Evolutionary conservation across 768 basidiomycete species (phyloP), one percentile per base, ranked within the genome.

Genomic region (Suillus spraguei): DNA sequence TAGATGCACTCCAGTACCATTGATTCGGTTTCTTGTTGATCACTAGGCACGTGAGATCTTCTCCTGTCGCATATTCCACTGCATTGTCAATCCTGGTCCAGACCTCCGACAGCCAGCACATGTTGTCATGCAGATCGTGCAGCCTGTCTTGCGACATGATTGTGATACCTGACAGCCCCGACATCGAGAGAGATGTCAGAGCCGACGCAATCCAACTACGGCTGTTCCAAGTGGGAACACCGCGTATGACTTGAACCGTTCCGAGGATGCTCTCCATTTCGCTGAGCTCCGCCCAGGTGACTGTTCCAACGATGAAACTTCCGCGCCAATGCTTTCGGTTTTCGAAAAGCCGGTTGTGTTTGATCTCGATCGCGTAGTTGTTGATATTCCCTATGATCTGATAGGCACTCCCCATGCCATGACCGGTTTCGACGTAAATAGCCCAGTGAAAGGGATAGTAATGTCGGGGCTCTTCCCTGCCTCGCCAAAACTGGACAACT

Each of bases 401-500:
- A 59, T 76, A 75, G 60, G 67, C 65, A 54, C 70, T 67, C 33
- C 74, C 73, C 0, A 54, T 63, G 8, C 49, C 24, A 10, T 66
- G 62, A 0, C 60, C 33, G 7, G 70, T 72, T 56, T 67, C 70
- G n/a, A 75, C 53, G 17, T 73, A 73, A 56, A 76, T 65, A 41
- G 69, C 72, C 73, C 73, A 74, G 60, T 72, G 72, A 5, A 71
- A 64, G 50, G 70, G 67, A 14, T 22, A 41, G 28, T 62, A 64
- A 0, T 54, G 62, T 1, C 64, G 62, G 14, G 32, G 62, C 14
- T 4, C n/a, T 36, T 22, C 7, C 14, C 6, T 62, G 36, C 32
- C 59, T 36, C 67, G 73, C 70, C 68, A 76, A 63, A 72, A 72
- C 28, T 76, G 75, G 60, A 59, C 62, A 42, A 73, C 60, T 17